Evolutionary conservation across 495 filamentous ascomycete genomes (phyloP), one percentile per base, ranked within the genome.

Genomic region (Cercophora sp.): DNA sequence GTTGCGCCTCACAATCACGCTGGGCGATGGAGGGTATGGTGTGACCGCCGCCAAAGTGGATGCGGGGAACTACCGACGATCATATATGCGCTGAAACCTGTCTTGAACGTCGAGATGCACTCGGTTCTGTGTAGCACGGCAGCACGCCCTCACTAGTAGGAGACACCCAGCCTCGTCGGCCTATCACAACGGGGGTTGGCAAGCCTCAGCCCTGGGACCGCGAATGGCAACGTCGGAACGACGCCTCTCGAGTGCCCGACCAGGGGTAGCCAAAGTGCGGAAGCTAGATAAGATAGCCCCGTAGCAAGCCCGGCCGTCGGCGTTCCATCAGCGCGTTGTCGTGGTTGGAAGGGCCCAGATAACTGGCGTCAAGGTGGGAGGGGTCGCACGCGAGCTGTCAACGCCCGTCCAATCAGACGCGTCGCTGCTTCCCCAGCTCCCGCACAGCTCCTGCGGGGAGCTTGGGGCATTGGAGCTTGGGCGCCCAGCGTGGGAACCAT

Each of bases 221-320:
- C 54, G 48, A 56, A 51, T 55, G 43, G 23, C 11, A 13, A 36
- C 18, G 32, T 1, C 24, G 3, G 48, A 52, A 25, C 10, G 23
- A 32, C 54, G 48, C 48, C 54, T 47, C 42, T 8, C 43, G 19
- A n/a, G n/a, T n/a, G n/a, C n/a, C n/a, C n/a, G n/a, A n/a, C n/a
- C n/a, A n/a, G 29, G 40, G 31, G 11, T 15, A 31, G 11, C 9
- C 40, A 22, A 1, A 6, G 22, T 25, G 20, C 39, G 18, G 54
- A 35, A 36, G 19, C 29, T 16, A 48, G 56, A 58, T 58, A 58
- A 58, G 56, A 58, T 58, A 58, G 56, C 54, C 48, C 54, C 36
- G 48, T 42, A 34, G 16, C 23, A 15, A 56, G 40, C 42, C 20
- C 50, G 52, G 58, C 55, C 51, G 58, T 47, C 40, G 45, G 55